Evolutionary conservation across 2,329 filamentous ascomycete genomes (phyloP).

Genomic region (Hymenoscyphus infarciens): DNA sequence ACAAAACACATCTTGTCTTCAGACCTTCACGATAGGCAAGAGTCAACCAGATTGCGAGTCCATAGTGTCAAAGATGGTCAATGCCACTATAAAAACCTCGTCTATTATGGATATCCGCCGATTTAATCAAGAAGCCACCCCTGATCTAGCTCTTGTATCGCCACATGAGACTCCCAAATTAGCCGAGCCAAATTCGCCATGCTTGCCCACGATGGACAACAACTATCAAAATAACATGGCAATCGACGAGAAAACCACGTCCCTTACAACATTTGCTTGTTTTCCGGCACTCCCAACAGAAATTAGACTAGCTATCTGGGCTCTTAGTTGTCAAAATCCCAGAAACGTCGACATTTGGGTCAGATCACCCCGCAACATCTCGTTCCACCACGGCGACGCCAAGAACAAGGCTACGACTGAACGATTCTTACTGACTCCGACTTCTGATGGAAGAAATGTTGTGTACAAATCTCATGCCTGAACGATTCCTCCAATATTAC

Average conservation of each 20-base stretch:
- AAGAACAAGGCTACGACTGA: neutral
- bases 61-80: neutral
- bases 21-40: neutral
- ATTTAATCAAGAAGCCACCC: neutral
- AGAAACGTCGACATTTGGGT: neutral
- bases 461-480: neutral
- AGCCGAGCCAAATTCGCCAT: neutral
- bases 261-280: neutral
- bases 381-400: neutral
- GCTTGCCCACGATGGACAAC: neutral
- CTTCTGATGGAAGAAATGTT: neutral
- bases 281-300: neutral
- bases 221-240: neutral
- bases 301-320: neutral
- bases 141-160: neutral
- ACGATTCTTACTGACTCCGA: neutral
- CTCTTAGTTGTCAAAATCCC: neutral
- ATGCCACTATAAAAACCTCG: neutral
- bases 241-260: neutral
- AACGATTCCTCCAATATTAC: neutral
- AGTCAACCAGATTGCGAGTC: neutral
- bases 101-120: neutral
- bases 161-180: neutral
- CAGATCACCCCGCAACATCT: neutral
- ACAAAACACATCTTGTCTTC: neutral